phyloP scores from a whole-genome alignment of 345 rosid species.

The Rhodomyrtus tomentosa region DNA sequence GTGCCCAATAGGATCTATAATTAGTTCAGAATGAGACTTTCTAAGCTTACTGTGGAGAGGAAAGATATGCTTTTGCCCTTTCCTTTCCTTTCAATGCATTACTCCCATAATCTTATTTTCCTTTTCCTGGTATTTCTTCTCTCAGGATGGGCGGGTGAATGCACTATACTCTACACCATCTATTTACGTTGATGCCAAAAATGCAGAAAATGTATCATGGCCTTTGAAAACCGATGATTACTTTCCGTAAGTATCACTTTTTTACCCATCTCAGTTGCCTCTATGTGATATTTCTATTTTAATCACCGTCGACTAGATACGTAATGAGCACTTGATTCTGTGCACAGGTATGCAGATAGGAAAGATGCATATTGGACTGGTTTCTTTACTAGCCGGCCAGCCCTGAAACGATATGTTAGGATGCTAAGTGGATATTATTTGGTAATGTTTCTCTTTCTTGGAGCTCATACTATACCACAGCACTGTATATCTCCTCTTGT shows the following conservation, averaged over 20 bases:
- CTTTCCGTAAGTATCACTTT: conserved; percentile 51
- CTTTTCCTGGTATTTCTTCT: background rate
- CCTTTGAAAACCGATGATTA: conserved; percentile 75
- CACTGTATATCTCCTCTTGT: background rate
- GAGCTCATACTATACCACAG: background rate
- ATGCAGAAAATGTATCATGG: conserved; percentile 56
- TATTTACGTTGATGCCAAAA: conserved; percentile 61
- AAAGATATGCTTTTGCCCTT: background rate
- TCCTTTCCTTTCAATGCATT: background rate
- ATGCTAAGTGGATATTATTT: conserved; percentile 77
- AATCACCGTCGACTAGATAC: background rate
- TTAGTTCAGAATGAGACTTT: background rate
- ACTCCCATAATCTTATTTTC: background rate
- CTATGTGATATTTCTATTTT: background rate
- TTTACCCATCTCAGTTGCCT: background rate
- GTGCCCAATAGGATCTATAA: background rate
- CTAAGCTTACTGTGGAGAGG: background rate
- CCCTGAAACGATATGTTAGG: conserved; percentile 59
- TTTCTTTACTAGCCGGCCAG: conserved; percentile 78
- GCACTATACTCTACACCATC: conserved; percentile 89
- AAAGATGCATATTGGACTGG: conserved; percentile 77
- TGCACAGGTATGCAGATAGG: conserved; percentile 62
- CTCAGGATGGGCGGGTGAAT: conserved; percentile 69
- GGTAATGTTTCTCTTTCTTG: conserved; percentile 18
- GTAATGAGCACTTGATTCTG: background rate